phyloP scores from a whole-genome alignment of 129 eudicot species.

The Artemisia argyi region DNA sequence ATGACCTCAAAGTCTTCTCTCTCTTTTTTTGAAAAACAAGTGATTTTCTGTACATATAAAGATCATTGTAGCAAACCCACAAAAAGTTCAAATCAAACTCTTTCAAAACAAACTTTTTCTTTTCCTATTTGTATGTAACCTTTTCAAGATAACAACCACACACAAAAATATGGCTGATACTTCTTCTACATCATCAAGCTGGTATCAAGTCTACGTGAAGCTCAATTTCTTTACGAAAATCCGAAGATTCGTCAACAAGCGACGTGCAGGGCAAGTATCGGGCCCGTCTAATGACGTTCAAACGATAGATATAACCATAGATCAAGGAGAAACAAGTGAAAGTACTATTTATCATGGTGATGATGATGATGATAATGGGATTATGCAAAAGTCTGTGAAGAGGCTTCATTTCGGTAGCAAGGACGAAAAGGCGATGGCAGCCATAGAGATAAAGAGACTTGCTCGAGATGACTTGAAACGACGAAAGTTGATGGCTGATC shows the following conservation, averaged over 20 bases:
- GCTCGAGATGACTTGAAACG: conserved; percentile 52
- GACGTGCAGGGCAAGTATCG: conserved; percentile 21
- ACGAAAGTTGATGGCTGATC: conserved; percentile 75
- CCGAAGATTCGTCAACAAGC: conserved; percentile 48
- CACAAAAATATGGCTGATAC: conserved; percentile 44
- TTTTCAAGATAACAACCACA: conserved; percentile 11
- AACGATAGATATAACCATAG: not conserved
- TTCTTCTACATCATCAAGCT: conserved; percentile 41
- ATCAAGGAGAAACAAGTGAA: conserved; percentile 22
- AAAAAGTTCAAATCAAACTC: conserved; percentile 31
- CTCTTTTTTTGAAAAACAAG: conserved; percentile 24
- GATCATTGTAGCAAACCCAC: conserved; percentile 24
- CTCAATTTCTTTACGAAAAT: conserved; percentile 48
- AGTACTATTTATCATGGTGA: conserved; percentile 7
- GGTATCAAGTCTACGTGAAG: conserved; percentile 41
- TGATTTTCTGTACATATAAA: conserved; percentile 17
- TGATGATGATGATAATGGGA: conserved; percentile 29
- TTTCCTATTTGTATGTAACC: conserved; percentile 29
- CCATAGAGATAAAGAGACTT: conserved; percentile 52
- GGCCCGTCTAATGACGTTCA: conserved; percentile 19
- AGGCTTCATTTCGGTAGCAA: conserved; percentile 81
- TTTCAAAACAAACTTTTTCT: not conserved
- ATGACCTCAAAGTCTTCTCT: conserved; percentile 39
- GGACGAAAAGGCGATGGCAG: conserved; percentile 76
- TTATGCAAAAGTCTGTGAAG: conserved; percentile 72